Evolutionary conservation across 495 filamentous ascomycete species (phyloP).

Genomic region (Neurospora intermedia): DNA sequence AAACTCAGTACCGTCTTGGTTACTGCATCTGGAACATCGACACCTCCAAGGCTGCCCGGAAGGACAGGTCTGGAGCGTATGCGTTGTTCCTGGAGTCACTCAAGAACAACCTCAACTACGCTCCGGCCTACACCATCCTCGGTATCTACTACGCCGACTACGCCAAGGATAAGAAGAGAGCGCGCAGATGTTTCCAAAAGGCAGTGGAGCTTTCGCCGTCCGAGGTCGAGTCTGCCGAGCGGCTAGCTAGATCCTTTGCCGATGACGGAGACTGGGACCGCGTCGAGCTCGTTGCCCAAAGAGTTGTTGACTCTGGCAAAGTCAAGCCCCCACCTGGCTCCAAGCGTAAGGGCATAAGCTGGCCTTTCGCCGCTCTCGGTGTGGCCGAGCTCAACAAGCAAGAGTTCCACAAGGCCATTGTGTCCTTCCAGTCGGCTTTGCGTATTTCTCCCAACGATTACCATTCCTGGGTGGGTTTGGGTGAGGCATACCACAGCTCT

Average conservation of each 20-base stretch:
- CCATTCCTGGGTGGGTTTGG: conserved; percentile 90
- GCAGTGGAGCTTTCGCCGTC: conserved; percentile 87
- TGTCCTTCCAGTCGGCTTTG: conserved; percentile 86
- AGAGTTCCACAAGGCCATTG: conserved; percentile 75
- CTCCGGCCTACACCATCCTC: conserved; percentile 84
- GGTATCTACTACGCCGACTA: conserved; percentile 96
- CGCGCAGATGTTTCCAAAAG: conserved; percentile 88
- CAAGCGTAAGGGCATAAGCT: conserved; percentile 82
- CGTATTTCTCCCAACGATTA: conserved; percentile 76
- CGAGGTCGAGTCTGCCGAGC: conserved; percentile 80
- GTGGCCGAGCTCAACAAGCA: conserved; percentile 95
- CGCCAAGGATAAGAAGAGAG: conserved; percentile 70
- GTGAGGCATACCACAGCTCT: conserved; percentile 91
- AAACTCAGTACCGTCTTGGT: conserved; percentile 80
- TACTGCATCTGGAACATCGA: conserved; percentile 81
- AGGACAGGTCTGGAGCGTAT: conserved; percentile 64
- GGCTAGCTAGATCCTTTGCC: conserved; percentile 74
- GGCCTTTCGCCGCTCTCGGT: conserved; percentile 91
- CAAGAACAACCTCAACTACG: conserved; percentile 79
- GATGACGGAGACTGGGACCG: conserved; percentile 91
- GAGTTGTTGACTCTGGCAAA: conserved; percentile 87
- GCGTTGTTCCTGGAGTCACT: conserved; percentile 72
- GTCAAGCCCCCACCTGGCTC: conserved; percentile 81
- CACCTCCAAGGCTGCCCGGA: conserved; percentile 56
- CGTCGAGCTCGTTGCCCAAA: conserved; percentile 82